These are phyloP conservation scores for Trapa incisa DNA, from an alignment of 345 rosid genomes.

Conservation along the genomic window DNA sequence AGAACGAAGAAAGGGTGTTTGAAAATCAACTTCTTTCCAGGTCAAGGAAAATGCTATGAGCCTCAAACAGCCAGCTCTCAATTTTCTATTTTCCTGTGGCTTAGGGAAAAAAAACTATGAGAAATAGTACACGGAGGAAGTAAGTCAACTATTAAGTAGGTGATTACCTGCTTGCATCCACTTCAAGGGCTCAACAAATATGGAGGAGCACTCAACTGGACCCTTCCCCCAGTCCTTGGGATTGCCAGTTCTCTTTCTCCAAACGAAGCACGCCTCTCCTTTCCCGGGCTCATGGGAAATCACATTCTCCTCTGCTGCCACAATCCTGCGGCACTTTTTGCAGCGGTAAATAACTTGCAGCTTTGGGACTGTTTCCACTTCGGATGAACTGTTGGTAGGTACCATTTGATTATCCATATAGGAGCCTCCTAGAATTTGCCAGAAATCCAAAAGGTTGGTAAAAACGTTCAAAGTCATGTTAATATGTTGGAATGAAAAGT, in stretches of 20 bases:
- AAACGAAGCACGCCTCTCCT: constrained; percentile 63
- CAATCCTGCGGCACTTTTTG: constrained; percentile 67
- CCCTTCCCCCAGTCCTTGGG: constrained; percentile 13
- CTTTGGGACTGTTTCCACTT: constrained; percentile 20
- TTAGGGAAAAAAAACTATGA: neutral
- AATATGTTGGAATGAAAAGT: neutral
- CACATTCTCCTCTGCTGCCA: constrained; percentile 56
- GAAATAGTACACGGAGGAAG: neutral
- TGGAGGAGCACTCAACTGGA: constrained; percentile 51
- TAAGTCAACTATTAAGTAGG: neutral
- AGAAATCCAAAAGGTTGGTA: neutral
- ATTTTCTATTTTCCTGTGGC: neutral
- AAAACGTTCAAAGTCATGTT: neutral
- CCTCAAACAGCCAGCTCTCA: neutral
- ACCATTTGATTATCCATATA: constrained; percentile 13
- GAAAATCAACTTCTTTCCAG: neutral
- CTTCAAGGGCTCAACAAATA: constrained; percentile 88
- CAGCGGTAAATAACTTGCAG: constrained; percentile 63
- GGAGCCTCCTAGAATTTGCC: neutral
- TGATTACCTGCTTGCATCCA: constrained; percentile 71
- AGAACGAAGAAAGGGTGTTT: neutral
- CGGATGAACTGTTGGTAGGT: constrained; percentile 12
- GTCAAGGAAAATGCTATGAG: neutral
- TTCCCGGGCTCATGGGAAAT: constrained; percentile 57
- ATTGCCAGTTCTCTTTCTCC: constrained; percentile 57